Percentiles rank a stretch among this genome's conserved stretches.
Conservation (phyloP, 2,329 filamentous ascomycete genomes). For the Hymenoscyphus occultus region DNA sequence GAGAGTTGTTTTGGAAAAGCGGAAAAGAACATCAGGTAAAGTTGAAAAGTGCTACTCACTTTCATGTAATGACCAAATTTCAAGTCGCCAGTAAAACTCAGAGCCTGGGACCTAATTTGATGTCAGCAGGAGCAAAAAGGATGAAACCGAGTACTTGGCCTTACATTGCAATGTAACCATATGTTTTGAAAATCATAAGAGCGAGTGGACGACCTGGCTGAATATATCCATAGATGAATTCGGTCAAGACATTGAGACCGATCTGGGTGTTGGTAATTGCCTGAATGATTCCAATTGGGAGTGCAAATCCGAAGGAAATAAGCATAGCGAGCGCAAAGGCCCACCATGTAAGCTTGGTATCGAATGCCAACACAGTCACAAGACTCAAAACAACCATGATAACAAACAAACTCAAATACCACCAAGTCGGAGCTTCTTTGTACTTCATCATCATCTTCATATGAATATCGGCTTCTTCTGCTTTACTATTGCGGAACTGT, state of each 20-base stretch:
- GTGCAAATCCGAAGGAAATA: constrained; percentile 60
- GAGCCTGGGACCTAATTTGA: constrained; percentile 34
- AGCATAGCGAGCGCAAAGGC: constrained; percentile 64
- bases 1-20: constrained; percentile 53
- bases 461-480: constrained; percentile 13
- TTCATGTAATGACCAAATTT: constrained; percentile 54
- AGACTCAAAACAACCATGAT: constrained; percentile 15
- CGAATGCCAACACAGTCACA: constrained; percentile 53
- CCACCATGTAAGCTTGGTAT: constrained; percentile 61
- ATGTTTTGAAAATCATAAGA: constrained; percentile 78
- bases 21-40: constrained; percentile 40
- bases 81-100: constrained; percentile 46
- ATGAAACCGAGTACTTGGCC: constrained; percentile 49
- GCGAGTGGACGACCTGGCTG: constrained; percentile 66
- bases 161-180: constrained; percentile 67
- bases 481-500: constrained; percentile 9
- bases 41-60: constrained; percentile 6
- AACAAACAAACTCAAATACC: constrained; percentile 19
- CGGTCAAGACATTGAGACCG: constrained; percentile 67
- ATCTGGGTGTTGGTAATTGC: constrained; percentile 69
- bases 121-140: neutral
- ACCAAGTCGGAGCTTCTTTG: constrained; percentile 14
- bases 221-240: constrained; percentile 72
- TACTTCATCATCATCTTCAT: constrained; percentile 19
- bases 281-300: constrained; percentile 68